Percentiles rank a stretch among this genome's conserved stretches.
Conservation (phyloP, 139 green algal species). For the Auxenochlorella protothecoides region DNA sequence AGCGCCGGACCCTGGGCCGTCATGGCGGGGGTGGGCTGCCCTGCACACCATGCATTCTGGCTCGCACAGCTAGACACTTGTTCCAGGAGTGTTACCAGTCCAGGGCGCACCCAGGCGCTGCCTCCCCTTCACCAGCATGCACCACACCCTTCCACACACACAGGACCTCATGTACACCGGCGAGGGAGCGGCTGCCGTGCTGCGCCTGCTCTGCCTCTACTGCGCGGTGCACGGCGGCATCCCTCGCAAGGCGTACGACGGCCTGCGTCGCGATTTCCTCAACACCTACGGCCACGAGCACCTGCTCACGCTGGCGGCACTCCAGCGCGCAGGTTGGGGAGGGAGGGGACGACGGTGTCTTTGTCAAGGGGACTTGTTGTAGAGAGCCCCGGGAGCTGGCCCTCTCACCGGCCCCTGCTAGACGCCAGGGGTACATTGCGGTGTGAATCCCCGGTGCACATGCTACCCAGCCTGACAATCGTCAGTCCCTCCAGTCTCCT, state of each 20-base stretch:
- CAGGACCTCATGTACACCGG: slow-evolving; percentile 63
- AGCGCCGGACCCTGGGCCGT: too few relatives aligned
- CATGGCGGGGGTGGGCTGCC: too few relatives aligned
- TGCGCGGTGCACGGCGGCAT: slow-evolving; percentile 53
- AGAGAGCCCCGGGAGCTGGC: too few relatives aligned
- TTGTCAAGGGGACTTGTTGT: too few relatives aligned
- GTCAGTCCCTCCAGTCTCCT: background rate
- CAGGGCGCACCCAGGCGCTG: background rate
- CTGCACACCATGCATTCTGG: too few relatives aligned
- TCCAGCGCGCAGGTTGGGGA: slow-evolving; percentile 44
- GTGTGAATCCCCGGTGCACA: too few relatives aligned
- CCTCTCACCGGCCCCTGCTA: background rate
- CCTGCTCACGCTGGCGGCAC: slow-evolving; percentile 51
- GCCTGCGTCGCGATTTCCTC: slow-evolving; percentile 59
- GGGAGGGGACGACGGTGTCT: too few relatives aligned
- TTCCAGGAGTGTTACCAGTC: background rate
- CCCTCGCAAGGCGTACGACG: slow-evolving; percentile 59
- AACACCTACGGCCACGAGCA: slow-evolving; percentile 83
- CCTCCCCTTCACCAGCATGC: background rate
- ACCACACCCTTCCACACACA: background rate
- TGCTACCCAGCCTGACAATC: too few relatives aligned
- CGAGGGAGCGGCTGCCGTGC: slow-evolving; percentile 45
- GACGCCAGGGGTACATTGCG: too few relatives aligned
- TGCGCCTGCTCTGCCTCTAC: slow-evolving; percentile 76
- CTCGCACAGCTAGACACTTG: too few relatives aligned